Evolutionary conservation across 176 grass and related monocot species (phyloP), one percentile per base, ranked within the genome.

Genomic region (Bothriochloa decipiens): DNA sequence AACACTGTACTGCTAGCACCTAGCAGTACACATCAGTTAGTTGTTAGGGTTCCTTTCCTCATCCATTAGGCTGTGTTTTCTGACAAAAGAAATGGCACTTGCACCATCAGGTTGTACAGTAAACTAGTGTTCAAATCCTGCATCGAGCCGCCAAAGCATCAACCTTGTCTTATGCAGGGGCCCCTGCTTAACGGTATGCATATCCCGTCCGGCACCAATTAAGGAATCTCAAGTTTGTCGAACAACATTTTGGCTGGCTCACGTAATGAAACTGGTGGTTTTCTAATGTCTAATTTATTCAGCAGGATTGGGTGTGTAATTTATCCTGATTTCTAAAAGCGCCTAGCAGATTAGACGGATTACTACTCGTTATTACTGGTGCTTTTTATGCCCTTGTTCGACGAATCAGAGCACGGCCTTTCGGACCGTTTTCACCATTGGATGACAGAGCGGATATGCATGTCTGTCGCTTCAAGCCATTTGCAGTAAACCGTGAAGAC

Each of bases 91-190:
- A 58, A 53, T 53, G 0, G 79, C 74, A 78, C 57, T 82, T 82
- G 57, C 27, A 11, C 23, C 75, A 77, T 70, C 78, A 86, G 73
- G 7, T 57, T 53, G 10, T 25, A 57, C 10, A 27, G 62, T 32
- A 26, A 81, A 53, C 10, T 39, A 81, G 36, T 69, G 27, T 28
- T 7, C 28, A 6, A 15, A 49, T 23, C 11, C 36, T 47, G 84
- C 84, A 86, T 90, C 88, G 84, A 90, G 88, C 79, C 79, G 84
- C 88, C 74, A 16, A 66, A 66, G 22, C 12, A 67, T 14, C 28
- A 12, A 23, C 36, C 45, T 60, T n/a, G 28, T 86, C 57, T 60
- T 50, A n/a, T 25, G 46, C 18, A 17, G 12, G 29, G 28, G 29
- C 43, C 5, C 55, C 2, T 15, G 65, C 65, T 71, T 81, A 82